Evolutionary conservation across 2,329 filamentous ascomycete genomes (phyloP), one percentile per base, ranked within the genome.

Genomic region (Aurifilum marmelostoma): DNA sequence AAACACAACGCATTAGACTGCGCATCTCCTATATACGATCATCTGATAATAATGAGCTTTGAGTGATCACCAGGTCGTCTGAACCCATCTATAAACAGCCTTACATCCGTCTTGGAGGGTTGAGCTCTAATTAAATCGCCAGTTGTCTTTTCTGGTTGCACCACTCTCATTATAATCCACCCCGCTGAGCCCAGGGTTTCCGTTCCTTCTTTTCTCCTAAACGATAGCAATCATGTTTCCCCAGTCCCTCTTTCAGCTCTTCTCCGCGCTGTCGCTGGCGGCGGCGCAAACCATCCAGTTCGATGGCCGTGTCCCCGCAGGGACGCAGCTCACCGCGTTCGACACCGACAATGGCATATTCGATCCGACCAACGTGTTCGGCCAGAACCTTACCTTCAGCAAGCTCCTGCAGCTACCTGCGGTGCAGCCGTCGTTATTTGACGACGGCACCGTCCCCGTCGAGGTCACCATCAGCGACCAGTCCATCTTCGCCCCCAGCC

Each of bases 401-500:
- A 73, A 84, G 66, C 80, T 87, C 47, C 76, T 89, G 39, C 75
- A 84, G 68, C 81, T 87, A 64, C 84, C 84, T 1, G 73, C 76
- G 16, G 77, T 78, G 56, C 71, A 76, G 4, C 67, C 75, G 3
- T 84, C 84, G 16, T 73, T 82, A 32, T 87, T 87, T 72, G 84
- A 87, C 65, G 73, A 72, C 21, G 77, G 78, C 60, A 79, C 80
- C 58, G 77, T 81, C 43, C 78, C 87, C 5, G 72, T 88, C 29
- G 85, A 86, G 73, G 83, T 88, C 12, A 87, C 85, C 54, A 84
- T 89, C 75, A 83, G 75, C 69, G 87, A 89, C 76, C 73, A 82
- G 69, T 88, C 86, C 73, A 88, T 90, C 76, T 90, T 90, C 77
- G 79, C 80, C n/a, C 82, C 82, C 41, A 81, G 79, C 72, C 73